phyloP scores from a whole-genome alignment of 148 eudicot species.

The Chenopodium album region DNA sequence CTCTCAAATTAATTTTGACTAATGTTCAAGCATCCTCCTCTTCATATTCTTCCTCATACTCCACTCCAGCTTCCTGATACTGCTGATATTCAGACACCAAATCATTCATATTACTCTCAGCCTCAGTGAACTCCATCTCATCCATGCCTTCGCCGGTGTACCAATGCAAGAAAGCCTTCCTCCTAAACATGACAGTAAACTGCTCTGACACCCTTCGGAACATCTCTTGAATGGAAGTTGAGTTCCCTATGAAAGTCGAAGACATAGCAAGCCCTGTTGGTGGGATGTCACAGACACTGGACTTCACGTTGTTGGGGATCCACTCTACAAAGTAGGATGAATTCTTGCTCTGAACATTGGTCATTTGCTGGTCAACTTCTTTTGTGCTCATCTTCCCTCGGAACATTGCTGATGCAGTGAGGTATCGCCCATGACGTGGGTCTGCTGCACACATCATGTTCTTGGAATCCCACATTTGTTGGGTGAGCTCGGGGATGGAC shows the following conservation, averaged over 20 bases:
- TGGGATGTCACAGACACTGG: constrained; percentile 64
- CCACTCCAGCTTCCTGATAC: constrained; percentile 45
- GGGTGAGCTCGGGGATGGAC: constrained; percentile 70
- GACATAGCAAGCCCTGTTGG: constrained; percentile 61
- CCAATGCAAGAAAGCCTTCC: constrained; percentile 71
- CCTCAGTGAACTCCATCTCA: constrained; percentile 58
- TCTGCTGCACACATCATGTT: constrained; percentile 91
- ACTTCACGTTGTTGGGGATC: constrained; percentile 73
- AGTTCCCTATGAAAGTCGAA: constrained; percentile 58
- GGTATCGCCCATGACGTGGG: constrained; percentile 77
- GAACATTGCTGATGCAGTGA: constrained; percentile 84
- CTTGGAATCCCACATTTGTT: constrained; percentile 83
- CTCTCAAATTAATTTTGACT: not conserved
- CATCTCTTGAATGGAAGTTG: constrained; percentile 60
- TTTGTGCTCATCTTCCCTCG: constrained; percentile 82
- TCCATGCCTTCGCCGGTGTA: constrained; percentile 59
- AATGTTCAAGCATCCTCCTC: constrained; percentile 16
- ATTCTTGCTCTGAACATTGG: constrained; percentile 64
- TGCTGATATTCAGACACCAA: constrained; percentile 59
- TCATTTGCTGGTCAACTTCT: constrained; percentile 69
- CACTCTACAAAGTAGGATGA: constrained; percentile 72
- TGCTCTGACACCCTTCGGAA: constrained; percentile 58
- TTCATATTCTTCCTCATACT: constrained; percentile 18
- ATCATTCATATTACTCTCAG: constrained; percentile 63
- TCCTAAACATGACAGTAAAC: constrained; percentile 56